These are phyloP conservation scores for Epichloe aotearoae DNA, from an alignment of 2,329 filamentous ascomycete genomes.

Conservation along the genomic window DNA sequence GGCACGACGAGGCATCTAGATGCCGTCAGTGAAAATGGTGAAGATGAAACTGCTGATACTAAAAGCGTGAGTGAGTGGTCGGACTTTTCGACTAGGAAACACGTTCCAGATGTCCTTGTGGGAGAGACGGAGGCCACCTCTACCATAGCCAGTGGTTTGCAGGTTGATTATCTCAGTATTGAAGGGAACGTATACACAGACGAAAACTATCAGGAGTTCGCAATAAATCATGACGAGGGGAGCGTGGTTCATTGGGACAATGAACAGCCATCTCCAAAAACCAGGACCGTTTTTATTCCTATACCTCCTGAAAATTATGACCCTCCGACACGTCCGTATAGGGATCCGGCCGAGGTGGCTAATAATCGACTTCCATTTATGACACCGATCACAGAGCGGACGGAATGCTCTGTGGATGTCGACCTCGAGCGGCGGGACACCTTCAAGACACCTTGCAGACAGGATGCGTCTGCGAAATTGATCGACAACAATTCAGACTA, in stretches of 20 bases:
- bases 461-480: constrained; percentile 14
- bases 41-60: constrained; percentile 40
- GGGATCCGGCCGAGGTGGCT: constrained; percentile 64
- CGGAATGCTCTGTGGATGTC: constrained; percentile 70
- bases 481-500: constrained; percentile 22
- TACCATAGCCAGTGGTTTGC: constrained; percentile 16
- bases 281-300: constrained; percentile 58
- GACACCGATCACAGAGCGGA: constrained; percentile 95
- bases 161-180: neutral
- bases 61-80: constrained; percentile 75
- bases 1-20: constrained; percentile 57
- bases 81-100: constrained; percentile 64
- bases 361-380: constrained; percentile 94
- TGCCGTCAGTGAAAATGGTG: constrained; percentile 25
- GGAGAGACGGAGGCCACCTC: constrained; percentile 16
- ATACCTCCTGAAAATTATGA: constrained; percentile 79
- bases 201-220: constrained; percentile 15
- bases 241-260: constrained; percentile 28
- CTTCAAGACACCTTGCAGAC: constrained; percentile 67
- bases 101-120: constrained; percentile 40
- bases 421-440: constrained; percentile 47
- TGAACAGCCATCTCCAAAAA: constrained; percentile 33
- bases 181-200: neutral
- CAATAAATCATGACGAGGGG: constrained; percentile 21
- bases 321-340: constrained; percentile 64